Evolutionary conservation across 441 rosid species (phyloP).

Genomic region (Sinapis alba): DNA sequence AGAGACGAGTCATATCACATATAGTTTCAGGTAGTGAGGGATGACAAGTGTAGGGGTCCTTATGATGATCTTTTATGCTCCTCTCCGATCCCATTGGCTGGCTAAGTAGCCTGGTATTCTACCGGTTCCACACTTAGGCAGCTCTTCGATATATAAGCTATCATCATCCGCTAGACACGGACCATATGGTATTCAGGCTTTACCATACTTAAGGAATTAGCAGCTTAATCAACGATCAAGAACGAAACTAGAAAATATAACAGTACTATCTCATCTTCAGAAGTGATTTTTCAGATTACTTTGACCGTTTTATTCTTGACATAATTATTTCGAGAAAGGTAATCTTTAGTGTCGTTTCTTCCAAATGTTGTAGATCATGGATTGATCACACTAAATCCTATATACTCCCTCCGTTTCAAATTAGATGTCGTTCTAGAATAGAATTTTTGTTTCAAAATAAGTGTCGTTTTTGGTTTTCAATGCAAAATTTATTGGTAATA

Average conservation of each 20-base stretch:
- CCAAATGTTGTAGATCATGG: neutral
- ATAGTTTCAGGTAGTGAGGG: slow-evolving; percentile 16
- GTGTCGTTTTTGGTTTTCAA: too few species aligned
- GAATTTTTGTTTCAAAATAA: too few species aligned
- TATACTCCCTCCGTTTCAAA: too few species aligned
- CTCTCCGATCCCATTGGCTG: slow-evolving; percentile 10
- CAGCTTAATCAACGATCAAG: neutral
- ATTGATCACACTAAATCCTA: too few species aligned
- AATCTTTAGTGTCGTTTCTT: too few species aligned
- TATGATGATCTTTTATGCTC: slow-evolving; percentile 12
- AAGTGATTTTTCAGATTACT: neutral
- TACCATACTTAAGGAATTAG: neutral
- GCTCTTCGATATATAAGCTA: neutral
- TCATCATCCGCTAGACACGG: neutral
- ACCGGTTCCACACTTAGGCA: neutral
- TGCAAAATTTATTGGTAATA: too few species aligned
- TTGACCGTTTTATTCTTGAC: neutral
- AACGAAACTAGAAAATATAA: neutral
- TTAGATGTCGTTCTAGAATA: too few species aligned
- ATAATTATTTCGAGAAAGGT: neutral
- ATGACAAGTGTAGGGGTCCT: slow-evolving; percentile 18
- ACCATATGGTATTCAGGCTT: neutral
- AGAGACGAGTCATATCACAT: slow-evolving; percentile 24
- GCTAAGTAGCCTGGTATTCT: neutral
- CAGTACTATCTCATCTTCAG: neutral